A percentile compares a stretch with the other conserved stretches of the same genome.
Evolutionary conservation across 129 eudicot genomes (phyloP).

Genomic region (Pseudognaphalium luteoalbum): DNA sequence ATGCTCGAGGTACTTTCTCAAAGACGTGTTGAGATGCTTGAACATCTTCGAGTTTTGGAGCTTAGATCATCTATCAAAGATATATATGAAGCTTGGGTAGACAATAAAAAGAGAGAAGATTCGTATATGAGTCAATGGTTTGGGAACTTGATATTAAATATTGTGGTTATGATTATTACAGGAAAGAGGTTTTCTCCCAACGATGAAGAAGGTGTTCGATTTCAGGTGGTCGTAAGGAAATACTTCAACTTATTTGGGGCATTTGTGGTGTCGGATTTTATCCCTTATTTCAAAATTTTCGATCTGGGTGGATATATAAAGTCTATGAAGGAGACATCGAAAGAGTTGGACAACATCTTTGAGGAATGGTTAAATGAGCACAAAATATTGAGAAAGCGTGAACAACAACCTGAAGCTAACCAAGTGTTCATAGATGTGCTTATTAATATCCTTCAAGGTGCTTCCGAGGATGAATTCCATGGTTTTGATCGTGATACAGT

Average conservation of each 20-base stretch:
- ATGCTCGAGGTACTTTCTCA: neutral
- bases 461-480: neutral
- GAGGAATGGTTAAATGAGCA: slow-evolving; percentile 7
- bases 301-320: neutral
- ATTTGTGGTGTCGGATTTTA: neutral
- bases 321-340: neutral
- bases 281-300: neutral
- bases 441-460: neutral
- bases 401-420: neutral
- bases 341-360: neutral
- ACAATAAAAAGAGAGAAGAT: neutral
- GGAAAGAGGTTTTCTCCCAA: neutral
- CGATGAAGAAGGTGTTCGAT: too few relatives aligned
- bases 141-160: neutral
- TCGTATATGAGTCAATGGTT: neutral
- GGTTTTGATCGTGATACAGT: neutral
- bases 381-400: neutral
- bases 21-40: neutral
- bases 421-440: neutral
- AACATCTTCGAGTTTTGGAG: neutral
- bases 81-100: too few relatives aligned
- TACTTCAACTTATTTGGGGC: neutral
- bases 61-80: neutral
- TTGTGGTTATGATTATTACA: neutral
- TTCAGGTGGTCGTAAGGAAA: too few relatives aligned